These are phyloP conservation scores for Filosporella fistucella DNA, from an alignment of 495 filamentous ascomycete genomes.

Conservation along the genomic window DNA sequence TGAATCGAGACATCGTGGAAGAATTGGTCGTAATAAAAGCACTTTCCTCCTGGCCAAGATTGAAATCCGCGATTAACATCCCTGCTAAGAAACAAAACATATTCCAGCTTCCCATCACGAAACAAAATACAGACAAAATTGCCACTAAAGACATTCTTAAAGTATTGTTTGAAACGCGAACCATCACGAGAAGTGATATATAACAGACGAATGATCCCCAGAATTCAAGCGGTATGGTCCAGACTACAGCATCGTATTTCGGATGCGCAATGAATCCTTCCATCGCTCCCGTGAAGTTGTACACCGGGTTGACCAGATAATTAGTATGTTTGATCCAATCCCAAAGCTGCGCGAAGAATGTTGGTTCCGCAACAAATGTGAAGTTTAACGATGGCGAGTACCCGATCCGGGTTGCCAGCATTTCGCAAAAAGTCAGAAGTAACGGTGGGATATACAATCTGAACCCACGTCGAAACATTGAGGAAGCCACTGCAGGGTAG, in stretches of 20 bases:
- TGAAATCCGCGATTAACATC: constrained; percentile 11
- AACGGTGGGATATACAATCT: constrained; percentile 58
- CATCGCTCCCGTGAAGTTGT: constrained; percentile 41
- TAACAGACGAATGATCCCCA: constrained; percentile 60
- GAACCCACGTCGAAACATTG: constrained; percentile 57
- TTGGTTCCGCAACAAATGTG: constrained; percentile 29
- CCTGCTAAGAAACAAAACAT: constrained; percentile 6
- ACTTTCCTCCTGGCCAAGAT: constrained; percentile 2
- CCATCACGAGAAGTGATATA: constrained; percentile 48
- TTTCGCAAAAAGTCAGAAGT: constrained; percentile 43
- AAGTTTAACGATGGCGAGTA: constrained; percentile 37
- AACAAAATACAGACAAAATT: not conserved
- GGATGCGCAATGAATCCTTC: constrained; percentile 33
- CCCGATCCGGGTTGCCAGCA: constrained; percentile 21
- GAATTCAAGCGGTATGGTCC: constrained; percentile 72
- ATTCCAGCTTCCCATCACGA: constrained; percentile 5
- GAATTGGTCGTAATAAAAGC: not conserved
- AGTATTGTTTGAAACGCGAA: constrained; percentile 23
- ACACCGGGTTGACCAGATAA: constrained; percentile 51
- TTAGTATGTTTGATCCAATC: constrained; percentile 51
- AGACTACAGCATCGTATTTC: constrained; percentile 58
- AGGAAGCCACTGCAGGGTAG: constrained; percentile 41
- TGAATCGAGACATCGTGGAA: not conserved
- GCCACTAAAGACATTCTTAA: constrained; percentile 1
- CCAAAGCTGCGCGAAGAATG: constrained; percentile 32